Evolutionary conservation across 176 grass and related monocot species (phyloP), one percentile per base, ranked within the genome.

Genomic region (Elaeis guineensis): DNA sequence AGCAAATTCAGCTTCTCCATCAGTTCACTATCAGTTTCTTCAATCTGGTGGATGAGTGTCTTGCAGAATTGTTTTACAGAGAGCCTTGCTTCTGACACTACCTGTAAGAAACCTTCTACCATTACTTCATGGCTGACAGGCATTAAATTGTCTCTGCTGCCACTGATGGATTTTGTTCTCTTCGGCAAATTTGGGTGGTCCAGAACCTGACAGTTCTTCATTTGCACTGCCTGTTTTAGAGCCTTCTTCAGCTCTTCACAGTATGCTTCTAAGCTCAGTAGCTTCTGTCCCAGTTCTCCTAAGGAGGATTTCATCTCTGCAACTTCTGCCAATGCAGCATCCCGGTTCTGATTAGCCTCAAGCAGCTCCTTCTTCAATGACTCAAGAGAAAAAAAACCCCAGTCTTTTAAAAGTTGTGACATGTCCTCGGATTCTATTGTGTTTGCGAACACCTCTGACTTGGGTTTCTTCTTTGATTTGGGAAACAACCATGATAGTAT

Each of bases 41-140:
- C 81, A 9, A 79, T 75, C 50, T 97, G 83, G 17, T 85, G 82
- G 17, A 92, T 75, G 8, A 98, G 62, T 16, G 79, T 74, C 74
- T 98, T 98, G 69, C 94, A 98, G 51, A 98, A 86, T 53, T 93
- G 84, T 44, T 89, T 98, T 49, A 98, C 73, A 14, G 94, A 89
- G 17, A 98, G 85, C 59, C 88, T 83, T n/a, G 85, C 75, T 59
- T 98, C 94, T 5, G 94, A 98, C 30, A 92, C 88, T 63, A 98
- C 64, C 78, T 98, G 94, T 58, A 93, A 76, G 72, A 98, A 93
- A 16, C 94, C 94, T 65, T 98, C 94, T 24, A 90, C 82, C 84
- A 98, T 93, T 52, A 89, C 94, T 65, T 92, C 94, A 21, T 85
- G 70, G 56, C 84, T 89, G 30, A 93, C 94, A 0, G 94, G 94